Base-by-base conservation (phyloP, 441 rosid genomes). In the Aleurites moluccanus region DNA sequence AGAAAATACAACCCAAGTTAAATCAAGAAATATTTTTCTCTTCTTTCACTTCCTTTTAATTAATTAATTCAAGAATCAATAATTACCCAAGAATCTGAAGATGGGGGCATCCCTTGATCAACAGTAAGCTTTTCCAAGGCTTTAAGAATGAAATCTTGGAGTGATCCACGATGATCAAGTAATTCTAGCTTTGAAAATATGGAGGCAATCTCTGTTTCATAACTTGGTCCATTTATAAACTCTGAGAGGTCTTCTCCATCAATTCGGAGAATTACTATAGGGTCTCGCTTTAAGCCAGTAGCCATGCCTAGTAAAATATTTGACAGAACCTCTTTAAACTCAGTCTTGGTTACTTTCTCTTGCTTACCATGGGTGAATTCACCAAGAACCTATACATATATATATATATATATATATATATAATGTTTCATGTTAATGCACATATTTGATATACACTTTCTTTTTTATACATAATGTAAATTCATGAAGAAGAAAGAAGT, bases 261-360 rank as follows among this genome's bases (percentile, higher is more conserved):
- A 45, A 96, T 92, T 60, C 97, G 97, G 63, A 96, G 97, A 81
- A 96, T 93, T 64, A 93, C 92, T 30, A 96, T 87, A 60, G 97
- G 98, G 78, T 96, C 98, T 65, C 99, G 85, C 85, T 96, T 90
- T 84, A 96, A 82, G 64, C 99, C 98, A 21, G 97, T 88, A 40
- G 99, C 98, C 99, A 96, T 92, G 33, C 98, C 99, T 77, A 93
- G 69, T 77, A 96, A 80, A 61, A 91, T 88, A 78, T 96, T 97
- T 3, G 97, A 92, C 47, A 93, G 86, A 77, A 90, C 99, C 83
- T 86, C 97, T 84, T 90, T 93, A 64, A 93, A 96, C 82, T 88
- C 94, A 8, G 79, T 79, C 83, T 90, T 96, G 85, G 80, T 93
- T 83, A 92, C 97, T 77, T 85, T 89, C 79, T 79, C 88, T 81